Evolutionary conservation across 1,284 basidiomycete genomes (phyloP), one percentile per base, ranked within the genome.

Genomic region (Microbotryum violaceum): DNA sequence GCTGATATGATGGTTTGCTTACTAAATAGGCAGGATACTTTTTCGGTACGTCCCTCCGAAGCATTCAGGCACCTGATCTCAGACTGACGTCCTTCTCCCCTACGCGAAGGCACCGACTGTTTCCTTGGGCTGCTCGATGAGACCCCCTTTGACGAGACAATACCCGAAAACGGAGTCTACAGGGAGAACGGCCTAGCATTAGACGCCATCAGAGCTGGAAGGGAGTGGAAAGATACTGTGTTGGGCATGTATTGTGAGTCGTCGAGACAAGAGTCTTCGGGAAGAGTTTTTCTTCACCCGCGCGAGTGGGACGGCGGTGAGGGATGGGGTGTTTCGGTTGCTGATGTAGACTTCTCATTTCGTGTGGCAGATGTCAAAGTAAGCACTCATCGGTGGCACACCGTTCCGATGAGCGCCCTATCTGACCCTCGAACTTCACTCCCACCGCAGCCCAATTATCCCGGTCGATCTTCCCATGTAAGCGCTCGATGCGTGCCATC

Each of bases 391-490:
- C 12, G 12, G 16, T 16, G 14, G 4, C 37, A 42, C 37, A 18
- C 37, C 16, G 37, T 42, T 4, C 16, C 37, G 37, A 42, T 42
- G 37, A 18, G 37, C 14, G 18, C 4, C 14, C 12, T 42, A 6
- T 16, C 16, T 42, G 14, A 42, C 16, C 37, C 37, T 42, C 12
- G 37, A 42, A 42, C 16, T 12, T 48, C n/a, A 10, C 18, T 3
- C 12, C 14, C 48, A 10, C 21, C 18, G 9, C 57, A 92, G 77
- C 89, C 89, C 45, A 92, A 92, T 75, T 92, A 93, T 76, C 89
- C 89, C 3, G 91, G 91, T n/a, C 82, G 91, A 63, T 89, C 88
- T 4, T 91, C 89, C 46, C 91, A 93, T 80, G 88, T 91, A 71
- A 78, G 87, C 80, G 21, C 25, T 9, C 3, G 9, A 21, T 8